Evolutionary conservation across 371 early-diverging fungal genomes (phyloP), one percentile per base, ranked within the genome.

Genomic region (Haplosporangium sp.): DNA sequence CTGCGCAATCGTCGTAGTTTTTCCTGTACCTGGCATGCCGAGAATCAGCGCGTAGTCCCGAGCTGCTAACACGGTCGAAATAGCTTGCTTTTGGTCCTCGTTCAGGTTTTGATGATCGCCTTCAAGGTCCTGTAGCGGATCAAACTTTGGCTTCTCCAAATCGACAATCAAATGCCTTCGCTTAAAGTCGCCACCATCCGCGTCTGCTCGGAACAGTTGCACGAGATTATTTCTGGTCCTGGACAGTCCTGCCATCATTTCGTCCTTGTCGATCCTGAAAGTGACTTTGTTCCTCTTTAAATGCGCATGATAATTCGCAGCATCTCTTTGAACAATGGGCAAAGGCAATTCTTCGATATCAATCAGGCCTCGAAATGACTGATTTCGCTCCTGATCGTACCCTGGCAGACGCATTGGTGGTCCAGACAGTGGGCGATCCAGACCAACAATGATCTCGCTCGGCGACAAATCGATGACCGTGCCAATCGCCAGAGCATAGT

Each of bases 21-120:
- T 99, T 29, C 99, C 99, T 0, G 99, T 98, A 2, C 99, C 99
- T 0, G 99, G 99, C 98, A 99, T 98, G 20, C 99, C 99, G 43
- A 99, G 85, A 23, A 99, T 93, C 54, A 99, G 81, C 9, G 93
- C 87, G 77, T 98, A 99, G 69, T 99, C 97, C 46, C 90, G 67
- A 0, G 95, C 94, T 4, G 82, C 55, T 48, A 91, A 13, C 14
- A 91, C 90, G 13, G 83, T 86, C 10, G 87, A 81, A 3, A 94
- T 65, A 0, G 93, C 93, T 0, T 56, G 59, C 53, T 80, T 71
- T 66, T 95, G 95, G 64, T 93, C 92, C n/a, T 74, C 59, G 68
- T 95, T 95, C 53, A 95, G 54, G 20, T 71, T 12, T 0, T 62
- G 46, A 40, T 59, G 58, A 29, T 55, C 55, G 7, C 64, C 62